These are phyloP conservation scores for Saturnispora hagleri DNA, from an alignment of 805 yeast genomes.

Conservation along the genomic window DNA sequence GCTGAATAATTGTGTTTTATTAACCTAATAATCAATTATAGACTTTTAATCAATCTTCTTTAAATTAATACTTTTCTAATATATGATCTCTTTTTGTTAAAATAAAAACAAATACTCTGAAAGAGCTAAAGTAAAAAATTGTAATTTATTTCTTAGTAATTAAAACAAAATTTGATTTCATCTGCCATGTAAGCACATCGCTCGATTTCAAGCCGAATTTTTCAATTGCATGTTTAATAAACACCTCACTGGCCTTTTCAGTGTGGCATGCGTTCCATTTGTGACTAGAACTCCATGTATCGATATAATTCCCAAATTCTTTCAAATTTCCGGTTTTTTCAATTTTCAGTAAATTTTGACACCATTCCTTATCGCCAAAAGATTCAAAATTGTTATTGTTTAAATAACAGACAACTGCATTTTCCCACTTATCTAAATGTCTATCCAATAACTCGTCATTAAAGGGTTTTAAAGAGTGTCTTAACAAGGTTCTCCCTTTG, in stretches of 20 bases:
- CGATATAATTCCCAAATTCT: constrained; percentile 42
- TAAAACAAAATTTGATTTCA: constrained; percentile 4
- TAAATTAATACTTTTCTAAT: constrained; percentile 1
- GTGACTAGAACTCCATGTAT: constrained; percentile 68
- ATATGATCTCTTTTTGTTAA: not conserved
- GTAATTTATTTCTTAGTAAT: not conserved
- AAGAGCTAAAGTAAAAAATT: not conserved
- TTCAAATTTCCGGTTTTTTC: constrained; percentile 34
- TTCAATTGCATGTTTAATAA: constrained; percentile 28
- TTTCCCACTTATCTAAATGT: constrained; percentile 18
- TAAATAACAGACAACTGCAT: constrained; percentile 24
- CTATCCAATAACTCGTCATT: constrained; percentile 30
- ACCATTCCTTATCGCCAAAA: constrained; percentile 14
- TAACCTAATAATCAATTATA: constrained; percentile 4
- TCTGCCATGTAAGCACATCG: constrained; percentile 26
- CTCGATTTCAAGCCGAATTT: constrained; percentile 38
- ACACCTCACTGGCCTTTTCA: constrained; percentile 28
- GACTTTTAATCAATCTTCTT: constrained; percentile 4
- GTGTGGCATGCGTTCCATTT: constrained; percentile 37
- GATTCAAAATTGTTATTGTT: not conserved
- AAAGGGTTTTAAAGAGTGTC: constrained; percentile 35
- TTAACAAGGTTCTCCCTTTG: constrained; percentile 60
- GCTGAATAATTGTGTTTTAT: constrained; percentile 53
- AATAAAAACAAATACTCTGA: not conserved
- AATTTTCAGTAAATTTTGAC: constrained; percentile 23